phyloP scores from a whole-genome alignment of 768 basidiomycete species.

The Pleurotus salmoneostramineus region DNA sequence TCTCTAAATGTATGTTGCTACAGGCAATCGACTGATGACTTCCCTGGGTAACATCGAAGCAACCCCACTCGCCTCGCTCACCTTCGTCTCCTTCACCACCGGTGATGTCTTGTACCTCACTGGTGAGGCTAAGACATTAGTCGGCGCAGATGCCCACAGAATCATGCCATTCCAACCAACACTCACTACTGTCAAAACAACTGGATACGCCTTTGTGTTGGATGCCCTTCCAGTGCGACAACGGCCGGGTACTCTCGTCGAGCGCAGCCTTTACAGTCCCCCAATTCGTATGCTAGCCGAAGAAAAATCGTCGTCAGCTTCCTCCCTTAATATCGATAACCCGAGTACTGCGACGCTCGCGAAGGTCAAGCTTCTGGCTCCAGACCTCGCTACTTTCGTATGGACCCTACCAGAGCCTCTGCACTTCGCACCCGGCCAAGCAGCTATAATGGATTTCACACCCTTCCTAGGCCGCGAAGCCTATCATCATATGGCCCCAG shows the following conservation, averaged over 20 bases:
- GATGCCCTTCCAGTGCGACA: conserved; percentile 54
- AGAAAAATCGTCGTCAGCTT: conserved; percentile 27
- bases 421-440: conserved; percentile 42
- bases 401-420: conserved; percentile 34
- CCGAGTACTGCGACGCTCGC: conserved; percentile 29
- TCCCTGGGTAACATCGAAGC: conserved; percentile 60
- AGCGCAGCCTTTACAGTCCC: conserved; percentile 53
- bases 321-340: conserved; percentile 22
- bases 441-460: conserved; percentile 50
- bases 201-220: conserved; percentile 49
- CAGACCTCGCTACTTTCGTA: conserved; percentile 51
- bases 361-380: conserved; percentile 37
- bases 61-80: conserved; percentile 52
- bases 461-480: conserved; percentile 40
- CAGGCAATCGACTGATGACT: conserved; percentile 62
- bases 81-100: conserved; percentile 48
- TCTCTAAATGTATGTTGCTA: neutral
- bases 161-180: conserved; percentile 55
- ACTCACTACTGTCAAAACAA: conserved; percentile 43
- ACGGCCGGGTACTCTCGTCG: conserved; percentile 16
- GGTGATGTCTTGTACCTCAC: conserved; percentile 64
- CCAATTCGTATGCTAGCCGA: conserved; percentile 49
- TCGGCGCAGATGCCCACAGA: conserved; percentile 40
- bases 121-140: conserved; percentile 45
- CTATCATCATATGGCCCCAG: conserved; percentile 50